Evolutionary conservation across 208 protist species (phyloP).

Genomic region (Wallacemonas collosoma): DNA sequence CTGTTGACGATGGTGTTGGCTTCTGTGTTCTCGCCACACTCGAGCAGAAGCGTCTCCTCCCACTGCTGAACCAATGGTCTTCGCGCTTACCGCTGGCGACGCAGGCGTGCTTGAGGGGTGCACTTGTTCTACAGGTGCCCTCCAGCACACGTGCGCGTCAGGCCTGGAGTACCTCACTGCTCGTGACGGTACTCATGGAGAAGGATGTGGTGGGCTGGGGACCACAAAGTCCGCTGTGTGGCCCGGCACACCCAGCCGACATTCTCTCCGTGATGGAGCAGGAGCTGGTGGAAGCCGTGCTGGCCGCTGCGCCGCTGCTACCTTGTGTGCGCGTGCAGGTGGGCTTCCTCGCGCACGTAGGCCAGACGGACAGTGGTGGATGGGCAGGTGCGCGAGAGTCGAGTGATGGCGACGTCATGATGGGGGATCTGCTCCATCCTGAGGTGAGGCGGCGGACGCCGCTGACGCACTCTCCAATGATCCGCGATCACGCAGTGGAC

Average conservation of each 20-base stretch:
- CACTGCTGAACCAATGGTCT: slow-evolving; percentile 57
- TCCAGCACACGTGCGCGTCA: background rate
- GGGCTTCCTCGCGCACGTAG: slow-evolving; percentile 14
- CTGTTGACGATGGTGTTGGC: background rate
- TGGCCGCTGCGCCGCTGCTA: slow-evolving; percentile 53
- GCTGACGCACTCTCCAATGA: background rate
- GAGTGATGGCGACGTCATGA: background rate
- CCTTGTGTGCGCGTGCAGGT: slow-evolving; percentile 46
- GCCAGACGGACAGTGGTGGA: background rate
- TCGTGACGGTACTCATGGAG: slow-evolving; percentile 52
- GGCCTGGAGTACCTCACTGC: slow-evolving; percentile 24
- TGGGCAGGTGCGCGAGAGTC: slow-evolving; percentile 22
- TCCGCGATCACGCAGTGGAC: background rate
- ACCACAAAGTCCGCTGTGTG: slow-evolving; percentile 63
- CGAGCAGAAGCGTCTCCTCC: slow-evolving; percentile 75
- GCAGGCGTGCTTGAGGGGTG: slow-evolving; percentile 41
- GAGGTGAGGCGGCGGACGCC: slow-evolving; percentile 18
- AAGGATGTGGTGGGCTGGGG: slow-evolving; percentile 42
- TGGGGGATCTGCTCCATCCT: slow-evolving; percentile 18
- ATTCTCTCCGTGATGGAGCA: slow-evolving; percentile 69
- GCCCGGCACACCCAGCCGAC: slow-evolving; percentile 52
- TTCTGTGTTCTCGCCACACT: slow-evolving; percentile 65
- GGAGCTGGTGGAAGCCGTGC: slow-evolving; percentile 65
- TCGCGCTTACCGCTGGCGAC: slow-evolving; percentile 38
- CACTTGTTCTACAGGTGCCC: slow-evolving; percentile 56